Percentiles rank a stretch among this genome's conserved stretches.
Evolutionary conservation across 192 early-diverging fungal genomes (phyloP).

Genomic region (Coemansia reversa): DNA sequence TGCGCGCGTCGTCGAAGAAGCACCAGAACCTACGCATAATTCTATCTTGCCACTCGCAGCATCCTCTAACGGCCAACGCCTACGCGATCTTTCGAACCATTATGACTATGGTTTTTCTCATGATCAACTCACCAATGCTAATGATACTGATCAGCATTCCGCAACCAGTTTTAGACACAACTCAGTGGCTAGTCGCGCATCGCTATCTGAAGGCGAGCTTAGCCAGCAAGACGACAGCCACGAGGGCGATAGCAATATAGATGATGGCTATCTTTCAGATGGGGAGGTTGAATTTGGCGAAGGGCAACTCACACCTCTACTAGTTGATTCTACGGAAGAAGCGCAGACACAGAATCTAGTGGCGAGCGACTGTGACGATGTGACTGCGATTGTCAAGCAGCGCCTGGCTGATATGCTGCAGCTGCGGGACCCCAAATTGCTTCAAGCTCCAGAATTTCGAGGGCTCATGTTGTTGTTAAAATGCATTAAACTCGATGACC

Average conservation of each 20-base stretch:
- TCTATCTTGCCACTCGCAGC: too few relatives aligned
- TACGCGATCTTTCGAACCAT: too few relatives aligned
- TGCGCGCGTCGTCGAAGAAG: too few relatives aligned
- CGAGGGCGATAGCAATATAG: neutral
- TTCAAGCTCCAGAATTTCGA: constrained; percentile 23
- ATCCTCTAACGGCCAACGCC: too few relatives aligned
- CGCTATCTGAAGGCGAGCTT: constrained; percentile 39
- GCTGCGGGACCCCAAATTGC: constrained; percentile 29
- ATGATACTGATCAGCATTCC: neutral
- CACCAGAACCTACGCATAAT: too few relatives aligned
- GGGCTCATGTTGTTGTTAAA: constrained; percentile 41
- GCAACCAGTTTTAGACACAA: neutral
- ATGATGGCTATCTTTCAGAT: constrained; percentile 16
- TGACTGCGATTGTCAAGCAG: constrained; percentile 24
- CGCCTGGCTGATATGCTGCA: constrained; percentile 25
- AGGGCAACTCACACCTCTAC: neutral
- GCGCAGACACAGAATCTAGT: neutral
- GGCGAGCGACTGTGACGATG: constrained; percentile 5
- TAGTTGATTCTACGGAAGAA: too few relatives aligned
- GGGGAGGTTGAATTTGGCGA: constrained; percentile 12
- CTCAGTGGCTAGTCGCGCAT: neutral
- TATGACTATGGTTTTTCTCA: too few relatives aligned
- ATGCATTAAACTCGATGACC: constrained; percentile 32
- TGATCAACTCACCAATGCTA: too few relatives aligned
- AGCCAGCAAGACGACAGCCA: neutral